Conservation (phyloP, 768 basidiomycete species). For the Leccinum imitatum region DNA sequence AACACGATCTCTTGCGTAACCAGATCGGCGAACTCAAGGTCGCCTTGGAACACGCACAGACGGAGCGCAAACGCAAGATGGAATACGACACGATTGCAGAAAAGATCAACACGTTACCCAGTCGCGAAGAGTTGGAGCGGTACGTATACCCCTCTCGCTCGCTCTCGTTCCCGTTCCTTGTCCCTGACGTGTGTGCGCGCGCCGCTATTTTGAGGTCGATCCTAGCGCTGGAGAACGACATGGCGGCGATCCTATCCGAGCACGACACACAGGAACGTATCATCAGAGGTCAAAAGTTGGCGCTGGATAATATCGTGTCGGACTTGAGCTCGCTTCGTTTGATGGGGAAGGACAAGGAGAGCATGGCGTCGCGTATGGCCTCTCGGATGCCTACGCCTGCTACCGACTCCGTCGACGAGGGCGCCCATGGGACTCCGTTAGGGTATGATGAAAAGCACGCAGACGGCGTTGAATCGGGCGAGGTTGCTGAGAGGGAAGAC, state of each 20-base stretch:
- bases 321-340: constrained; percentile 63
- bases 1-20: constrained; percentile 61
- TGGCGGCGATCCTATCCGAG: constrained; percentile 69
- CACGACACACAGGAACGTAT: constrained; percentile 70
- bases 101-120: constrained; percentile 76
- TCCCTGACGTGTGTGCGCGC: not conserved
- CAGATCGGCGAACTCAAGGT: constrained; percentile 81
- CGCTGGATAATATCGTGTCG: constrained; percentile 62
- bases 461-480: constrained; percentile 45
- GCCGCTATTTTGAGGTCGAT: constrained; percentile 53
- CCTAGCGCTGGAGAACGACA: constrained; percentile 69
- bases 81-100: constrained; percentile 86
- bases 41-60: constrained; percentile 75
- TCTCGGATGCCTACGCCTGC: constrained; percentile 50
- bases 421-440: constrained; percentile 19
- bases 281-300: constrained; percentile 65
- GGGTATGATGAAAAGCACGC: constrained; percentile 36
- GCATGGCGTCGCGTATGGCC: constrained; percentile 38
- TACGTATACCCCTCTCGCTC: constrained; percentile 39
- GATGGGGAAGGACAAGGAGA: constrained; percentile 67
- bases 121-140: constrained; percentile 74
- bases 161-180: not conserved
- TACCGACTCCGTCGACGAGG: constrained; percentile 36
- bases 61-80: constrained; percentile 73
- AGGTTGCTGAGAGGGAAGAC: constrained; percentile 38